phyloP scores from a whole-genome alignment of 2,329 filamentous ascomycete genomes.

The Cercospora nicotianae region DNA sequence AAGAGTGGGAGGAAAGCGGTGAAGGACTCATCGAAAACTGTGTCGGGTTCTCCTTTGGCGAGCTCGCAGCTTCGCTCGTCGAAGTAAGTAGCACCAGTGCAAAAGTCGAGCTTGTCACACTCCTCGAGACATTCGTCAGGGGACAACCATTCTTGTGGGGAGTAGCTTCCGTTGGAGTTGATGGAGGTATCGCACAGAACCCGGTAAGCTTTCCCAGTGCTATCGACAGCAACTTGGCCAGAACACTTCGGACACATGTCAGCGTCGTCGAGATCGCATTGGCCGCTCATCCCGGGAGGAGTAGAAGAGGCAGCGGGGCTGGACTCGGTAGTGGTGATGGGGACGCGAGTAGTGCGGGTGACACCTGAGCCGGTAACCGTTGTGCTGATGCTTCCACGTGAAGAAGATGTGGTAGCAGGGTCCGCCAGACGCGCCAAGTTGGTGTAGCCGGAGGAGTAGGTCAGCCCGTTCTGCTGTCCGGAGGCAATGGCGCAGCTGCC shows the following conservation, averaged over 20 bases:
- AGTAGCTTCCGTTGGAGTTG: constrained; percentile 25
- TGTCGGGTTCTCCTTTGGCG: constrained; percentile 24
- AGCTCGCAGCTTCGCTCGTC: constrained; percentile 30
- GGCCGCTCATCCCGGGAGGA: background rate
- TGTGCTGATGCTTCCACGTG: constrained; percentile 10
- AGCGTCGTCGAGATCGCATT: constrained; percentile 20
- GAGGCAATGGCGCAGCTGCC: constrained; percentile 26
- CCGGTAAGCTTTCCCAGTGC: constrained; percentile 18
- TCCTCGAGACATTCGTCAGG: constrained; percentile 24
- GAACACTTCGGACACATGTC: constrained; percentile 33
- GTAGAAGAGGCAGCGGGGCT: constrained; percentile 1
- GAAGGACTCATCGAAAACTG: constrained; percentile 21
- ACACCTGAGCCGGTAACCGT: constrained; percentile 9
- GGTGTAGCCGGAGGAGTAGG: constrained; percentile 14
- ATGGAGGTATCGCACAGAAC: constrained; percentile 25
- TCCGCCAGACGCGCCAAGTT: constrained; percentile 18
- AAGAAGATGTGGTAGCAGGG: constrained; percentile 14
- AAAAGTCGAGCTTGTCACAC: constrained; percentile 30
- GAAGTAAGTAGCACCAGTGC: constrained; percentile 29
- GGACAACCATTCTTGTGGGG: constrained; percentile 25
- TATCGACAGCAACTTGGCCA: constrained; percentile 18
- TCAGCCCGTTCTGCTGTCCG: constrained; percentile 22
- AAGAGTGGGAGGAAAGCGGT: constrained; percentile 32
- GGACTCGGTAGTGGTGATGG: constrained; percentile 11
- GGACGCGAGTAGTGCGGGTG: background rate